A percentile compares a stretch with the other conserved stretches of the same genome.
Conservation (phyloP, 2,329 filamentous ascomycete species). For the Clonostachys sp. region DNA sequence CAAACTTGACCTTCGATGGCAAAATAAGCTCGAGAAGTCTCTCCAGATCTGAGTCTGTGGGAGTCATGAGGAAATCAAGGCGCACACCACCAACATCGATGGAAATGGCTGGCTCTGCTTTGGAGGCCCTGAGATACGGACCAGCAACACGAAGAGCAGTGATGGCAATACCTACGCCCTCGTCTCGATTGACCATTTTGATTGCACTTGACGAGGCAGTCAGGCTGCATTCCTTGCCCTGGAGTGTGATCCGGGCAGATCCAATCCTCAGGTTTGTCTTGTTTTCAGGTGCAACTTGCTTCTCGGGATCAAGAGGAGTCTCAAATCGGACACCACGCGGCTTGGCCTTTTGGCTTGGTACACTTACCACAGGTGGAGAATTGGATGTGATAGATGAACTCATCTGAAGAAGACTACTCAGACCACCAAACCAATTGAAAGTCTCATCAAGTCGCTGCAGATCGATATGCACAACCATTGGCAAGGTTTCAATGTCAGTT, state of each 20-base stretch:
- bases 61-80: slow-evolving; percentile 67
- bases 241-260: slow-evolving; percentile 70
- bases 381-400: slow-evolving; percentile 78
- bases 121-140: slow-evolving; percentile 53
- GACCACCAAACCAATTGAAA: slow-evolving; percentile 81
- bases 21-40: slow-evolving; percentile 80
- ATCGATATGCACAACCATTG: slow-evolving; percentile 72
- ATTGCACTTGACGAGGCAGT: slow-evolving; percentile 74
- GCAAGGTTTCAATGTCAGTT: slow-evolving; percentile 70
- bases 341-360: slow-evolving; percentile 24
- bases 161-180: slow-evolving; percentile 68
- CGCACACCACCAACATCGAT: slow-evolving; percentile 62
- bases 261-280: slow-evolving; percentile 77
- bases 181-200: slow-evolving; percentile 72
- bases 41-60: slow-evolving; percentile 77
- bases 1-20: slow-evolving; percentile 85
- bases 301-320: slow-evolving; percentile 42
- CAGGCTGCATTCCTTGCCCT: slow-evolving; percentile 73
- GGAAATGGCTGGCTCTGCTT: slow-evolving; percentile 54
- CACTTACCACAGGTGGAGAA: slow-evolving; percentile 19
- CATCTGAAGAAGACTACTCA: slow-evolving; percentile 87
- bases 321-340: slow-evolving; percentile 55
- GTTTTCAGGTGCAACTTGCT: slow-evolving; percentile 40
- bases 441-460: slow-evolving; percentile 80
- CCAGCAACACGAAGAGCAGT: slow-evolving; percentile 72